Evolutionary conservation across 2,329 filamentous ascomycete genomes (phyloP), one percentile per base, ranked within the genome.

Genomic region (Colletotrichum somersetense): DNA sequence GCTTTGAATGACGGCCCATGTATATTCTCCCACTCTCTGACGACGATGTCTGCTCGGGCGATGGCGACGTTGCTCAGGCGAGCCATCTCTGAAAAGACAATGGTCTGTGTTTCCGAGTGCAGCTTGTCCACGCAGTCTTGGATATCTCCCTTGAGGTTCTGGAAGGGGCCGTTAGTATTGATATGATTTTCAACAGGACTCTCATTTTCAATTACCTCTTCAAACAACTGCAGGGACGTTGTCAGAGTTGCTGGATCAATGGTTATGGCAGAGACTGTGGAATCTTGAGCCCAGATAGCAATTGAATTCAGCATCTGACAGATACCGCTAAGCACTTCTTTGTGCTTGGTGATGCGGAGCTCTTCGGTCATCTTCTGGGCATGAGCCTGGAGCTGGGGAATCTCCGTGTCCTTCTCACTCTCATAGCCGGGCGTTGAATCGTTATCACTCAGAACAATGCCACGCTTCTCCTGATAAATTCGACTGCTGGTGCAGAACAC

Each of bases 401-500:
- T 84, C 75, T 88, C 89, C 0, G 90, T 92, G 71, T 91, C 85
- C 3, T 88, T 82, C 0, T 81, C 48, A 4, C 80, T 78, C 1
- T 78, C 77, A 77, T 91, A 92, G 0, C 89, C 89, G n/a, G 83
- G 79, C 1, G 88, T 82, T 8, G 80, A 74, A 1, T 82, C 30
- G 8, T 53, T 18, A 2, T 61, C 18, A 1, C 38, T 46, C 0
- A 46, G 7, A 2, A 67, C 6, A 2, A 66, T 38, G 0, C 91
- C 89, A 53, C 86, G 86, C 26, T 92, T 79, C 74, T 89, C 89
- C 74, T 92, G 89, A 66, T 91, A 92, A 0, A 86, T 89, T 58
- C 87, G 82, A 59, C 87, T 88, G 67, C 88, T 91, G n/a, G 91
- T 88, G 72, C 90, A 92, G 76, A 92, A 93, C 2, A 93, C 89